phyloP scores from a whole-genome alignment of 1,284 basidiomycete genomes.

The Lentinula novae-zelandiae region DNA sequence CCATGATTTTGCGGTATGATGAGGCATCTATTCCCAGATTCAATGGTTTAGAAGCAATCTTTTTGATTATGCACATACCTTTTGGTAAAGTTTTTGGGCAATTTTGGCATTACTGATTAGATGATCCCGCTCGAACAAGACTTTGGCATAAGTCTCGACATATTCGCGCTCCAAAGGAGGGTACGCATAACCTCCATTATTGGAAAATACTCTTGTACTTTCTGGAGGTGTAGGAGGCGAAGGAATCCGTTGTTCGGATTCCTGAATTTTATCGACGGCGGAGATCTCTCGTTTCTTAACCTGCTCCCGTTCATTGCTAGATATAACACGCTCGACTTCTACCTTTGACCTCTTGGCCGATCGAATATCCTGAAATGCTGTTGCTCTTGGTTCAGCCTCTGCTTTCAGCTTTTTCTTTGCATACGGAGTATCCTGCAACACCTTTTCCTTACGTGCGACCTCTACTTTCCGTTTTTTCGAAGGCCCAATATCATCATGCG shows the following conservation, averaged over 20 bases:
- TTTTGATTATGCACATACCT: slow-evolving; percentile 29
- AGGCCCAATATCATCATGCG: background rate
- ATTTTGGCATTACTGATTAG: slow-evolving; percentile 28
- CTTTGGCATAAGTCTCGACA: slow-evolving; percentile 23
- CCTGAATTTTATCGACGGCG: background rate
- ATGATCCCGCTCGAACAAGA: slow-evolving; percentile 35
- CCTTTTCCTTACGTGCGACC: background rate
- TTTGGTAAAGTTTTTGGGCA: slow-evolving; percentile 29
- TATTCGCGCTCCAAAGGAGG: slow-evolving; percentile 27
- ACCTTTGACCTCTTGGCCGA: background rate
- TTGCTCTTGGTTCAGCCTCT: background rate
- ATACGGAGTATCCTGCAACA: background rate
- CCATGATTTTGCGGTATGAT: slow-evolving; percentile 43
- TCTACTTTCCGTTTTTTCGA: background rate
- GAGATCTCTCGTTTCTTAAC: slow-evolving; percentile 1
- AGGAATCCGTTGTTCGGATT: background rate
- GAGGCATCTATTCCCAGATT: slow-evolving; percentile 34
- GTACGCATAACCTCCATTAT: slow-evolving; percentile 19
- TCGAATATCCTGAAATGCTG: background rate
- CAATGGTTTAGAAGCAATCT: background rate
- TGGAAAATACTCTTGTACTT: slow-evolving; percentile 14
- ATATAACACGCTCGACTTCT: background rate
- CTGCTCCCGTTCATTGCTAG: background rate
- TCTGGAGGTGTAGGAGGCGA: slow-evolving; percentile 21
- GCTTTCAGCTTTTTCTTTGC: background rate